Conservation (phyloP, 129 eudicot genomes). For the Apium graveolens region DNA sequence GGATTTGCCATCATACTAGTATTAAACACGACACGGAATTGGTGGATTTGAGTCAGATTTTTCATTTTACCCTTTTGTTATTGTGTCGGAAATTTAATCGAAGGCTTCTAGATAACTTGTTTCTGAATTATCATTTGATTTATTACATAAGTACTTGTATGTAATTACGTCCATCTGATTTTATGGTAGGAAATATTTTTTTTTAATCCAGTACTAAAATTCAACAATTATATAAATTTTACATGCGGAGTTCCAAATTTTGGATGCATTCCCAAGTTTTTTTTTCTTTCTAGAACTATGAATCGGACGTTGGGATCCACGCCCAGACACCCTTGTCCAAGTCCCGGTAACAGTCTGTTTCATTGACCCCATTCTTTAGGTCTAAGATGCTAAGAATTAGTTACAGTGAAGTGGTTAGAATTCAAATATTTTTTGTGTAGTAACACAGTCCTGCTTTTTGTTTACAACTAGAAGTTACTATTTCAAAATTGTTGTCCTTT, state of each 20-base stretch:
- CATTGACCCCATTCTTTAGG: not conserved
- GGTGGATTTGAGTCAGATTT: not conserved
- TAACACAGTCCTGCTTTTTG: not conserved
- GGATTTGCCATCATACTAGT: not conserved
- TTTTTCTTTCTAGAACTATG: too few species aligned
- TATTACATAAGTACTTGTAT: not conserved
- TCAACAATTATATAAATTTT: too few species aligned
- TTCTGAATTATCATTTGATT: not conserved
- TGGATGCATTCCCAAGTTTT: too few species aligned
- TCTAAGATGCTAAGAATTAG: not conserved
- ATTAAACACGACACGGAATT: not conserved
- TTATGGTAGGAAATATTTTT: not conserved
- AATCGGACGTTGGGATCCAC: not conserved
- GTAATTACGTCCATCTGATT: not conserved
- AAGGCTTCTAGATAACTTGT: not conserved
- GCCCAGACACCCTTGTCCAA: not conserved
- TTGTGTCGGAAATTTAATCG: not conserved
- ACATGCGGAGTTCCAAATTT: not conserved
- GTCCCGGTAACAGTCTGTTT: not conserved
- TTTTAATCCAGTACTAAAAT: not conserved
- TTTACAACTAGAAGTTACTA: not conserved
- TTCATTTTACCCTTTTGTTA: not conserved
- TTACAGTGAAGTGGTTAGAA: not conserved
- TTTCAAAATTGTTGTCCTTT: not conserved
- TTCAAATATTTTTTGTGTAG: too few species aligned